phyloP scores from a whole-genome alignment of 2,329 filamentous ascomycete species.

The Ceratocystis huliohia region DNA sequence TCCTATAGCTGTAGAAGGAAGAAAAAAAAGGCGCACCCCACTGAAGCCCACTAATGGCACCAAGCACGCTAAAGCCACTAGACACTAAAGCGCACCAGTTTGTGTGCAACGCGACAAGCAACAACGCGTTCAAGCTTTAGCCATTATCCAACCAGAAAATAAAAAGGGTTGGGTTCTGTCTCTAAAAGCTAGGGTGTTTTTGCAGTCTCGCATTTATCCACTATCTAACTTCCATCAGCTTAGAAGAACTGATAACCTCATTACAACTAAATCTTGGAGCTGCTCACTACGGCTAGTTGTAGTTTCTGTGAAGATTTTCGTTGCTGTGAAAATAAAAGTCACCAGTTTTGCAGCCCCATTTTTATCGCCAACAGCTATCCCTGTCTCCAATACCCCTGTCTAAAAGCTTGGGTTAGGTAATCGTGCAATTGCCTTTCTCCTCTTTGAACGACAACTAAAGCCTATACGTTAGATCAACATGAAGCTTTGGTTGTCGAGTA shows the following conservation, averaged over 20 bases:
- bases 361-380: background rate
- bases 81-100: background rate
- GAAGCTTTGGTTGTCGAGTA: background rate
- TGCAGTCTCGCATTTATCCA: too few species aligned
- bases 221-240: too few species aligned
- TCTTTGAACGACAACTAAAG: conserved; percentile 16
- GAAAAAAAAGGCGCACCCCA: background rate
- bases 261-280: too few species aligned
- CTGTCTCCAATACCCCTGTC: background rate
- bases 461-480: background rate
- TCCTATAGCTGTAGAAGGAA: background rate
- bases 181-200: too few species aligned
- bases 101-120: background rate
- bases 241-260: too few species aligned
- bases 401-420: conserved; percentile 16
- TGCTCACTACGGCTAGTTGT: too few species aligned
- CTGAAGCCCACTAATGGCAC: too few species aligned
- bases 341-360: background rate
- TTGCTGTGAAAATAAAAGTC: background rate
- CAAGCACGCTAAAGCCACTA: too few species aligned
- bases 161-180: background rate
- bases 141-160: background rate
- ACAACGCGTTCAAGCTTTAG: background rate
- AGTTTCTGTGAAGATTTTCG: background rate
- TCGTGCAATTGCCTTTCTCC: conserved; percentile 16